Conservation (phyloP, 257 asterid species). For the Lycium barbarum region DNA sequence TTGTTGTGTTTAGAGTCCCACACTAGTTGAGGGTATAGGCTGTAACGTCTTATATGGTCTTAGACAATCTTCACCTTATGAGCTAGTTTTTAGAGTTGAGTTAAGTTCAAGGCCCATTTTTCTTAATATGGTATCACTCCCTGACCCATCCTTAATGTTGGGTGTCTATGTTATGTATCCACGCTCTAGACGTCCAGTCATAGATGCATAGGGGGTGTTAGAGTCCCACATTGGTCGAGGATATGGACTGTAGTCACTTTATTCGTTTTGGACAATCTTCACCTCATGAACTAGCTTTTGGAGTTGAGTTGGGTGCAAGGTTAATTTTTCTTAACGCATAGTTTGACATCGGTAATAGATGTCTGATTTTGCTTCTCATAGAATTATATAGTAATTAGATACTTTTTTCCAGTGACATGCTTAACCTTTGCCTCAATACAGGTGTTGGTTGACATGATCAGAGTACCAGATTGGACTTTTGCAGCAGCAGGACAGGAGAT, state of each 20-base stretch:
- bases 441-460: conserved; percentile 92
- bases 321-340: not conserved
- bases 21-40: too few relatives aligned
- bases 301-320: not conserved
- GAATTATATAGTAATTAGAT: not conserved
- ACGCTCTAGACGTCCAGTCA: too few relatives aligned
- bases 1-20: too few relatives aligned
- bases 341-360: not conserved
- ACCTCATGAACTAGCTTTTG: not conserved
- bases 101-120: too few relatives aligned
- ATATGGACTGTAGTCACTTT: not conserved
- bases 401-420: not conserved
- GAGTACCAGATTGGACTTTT: conserved; percentile 97
- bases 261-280: not conserved
- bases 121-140: too few relatives aligned
- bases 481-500: conserved; percentile 98
- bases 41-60: too few relatives aligned
- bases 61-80: too few relatives aligned
- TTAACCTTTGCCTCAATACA: conserved; percentile 34
- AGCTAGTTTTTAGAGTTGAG: too few relatives aligned
- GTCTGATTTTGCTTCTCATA: conserved; percentile 16
- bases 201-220: too few relatives aligned
- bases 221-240: not conserved
- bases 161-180: too few relatives aligned
- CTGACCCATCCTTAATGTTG: too few relatives aligned